Evolutionary conservation across 495 filamentous ascomycete genomes (phyloP), one percentile per base, ranked within the genome.

Genomic region (Pyrenopolyporus hunteri): DNA sequence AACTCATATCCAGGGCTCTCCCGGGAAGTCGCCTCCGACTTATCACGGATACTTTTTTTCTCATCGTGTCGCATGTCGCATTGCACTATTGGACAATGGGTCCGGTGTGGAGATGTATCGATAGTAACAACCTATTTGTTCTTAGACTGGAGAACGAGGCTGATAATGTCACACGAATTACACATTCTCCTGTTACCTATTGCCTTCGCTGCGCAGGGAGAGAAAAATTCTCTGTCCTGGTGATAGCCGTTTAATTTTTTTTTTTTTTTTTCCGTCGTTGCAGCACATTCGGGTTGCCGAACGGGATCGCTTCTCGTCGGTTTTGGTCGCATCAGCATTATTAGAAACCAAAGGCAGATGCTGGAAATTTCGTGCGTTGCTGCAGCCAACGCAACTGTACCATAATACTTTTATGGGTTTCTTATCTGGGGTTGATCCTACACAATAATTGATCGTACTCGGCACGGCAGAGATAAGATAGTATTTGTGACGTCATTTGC

Each of bases 161-260:
- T 64, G 61, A 64, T 58, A 53, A 22, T 64, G 61, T 59, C 61
- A 58, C 61, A 48, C 61, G 6, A 58, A 55, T 55, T 55, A 58
- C 48, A 53, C 43, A 54, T 23, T 5, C 17, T n/a, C 22, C 2
- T 11, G 9, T 14, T 13, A 23, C 13, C 3, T 11, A 55, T 32
- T 20, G 28, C 33, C 11, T 36, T 29, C n/a, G n/a, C n/a, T n/a
- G n/a, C n/a, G 19, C 45, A 36, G 19, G n/a, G 11, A 20, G 6
- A 43, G 13, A 11, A 33, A 51, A 29, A 42, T 58, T 19, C 33
- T 46, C 10, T 35, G 33, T 57, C 51, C 47, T 51, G 59, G 43
- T 48, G 37, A 26, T 57, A 13, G 17, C 19, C 20, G 19, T 46
- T 44, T 31, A 35, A 2, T 60, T 44, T 50, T n/a, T n/a, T n/a